phyloP scores from a whole-genome alignment of 164 flowering plant species.

The Umbellularia californica region DNA sequence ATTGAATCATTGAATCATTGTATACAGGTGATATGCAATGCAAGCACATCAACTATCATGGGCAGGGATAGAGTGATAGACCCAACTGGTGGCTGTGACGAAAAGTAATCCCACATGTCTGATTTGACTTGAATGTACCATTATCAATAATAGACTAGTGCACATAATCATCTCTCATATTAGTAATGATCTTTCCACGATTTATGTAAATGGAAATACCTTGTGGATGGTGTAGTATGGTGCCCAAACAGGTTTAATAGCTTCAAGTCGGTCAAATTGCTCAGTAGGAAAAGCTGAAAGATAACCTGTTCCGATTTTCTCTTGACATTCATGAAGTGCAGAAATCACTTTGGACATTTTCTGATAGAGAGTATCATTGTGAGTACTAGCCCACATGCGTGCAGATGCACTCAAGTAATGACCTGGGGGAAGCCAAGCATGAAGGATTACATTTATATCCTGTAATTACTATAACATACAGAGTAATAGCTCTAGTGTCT shows the following conservation, averaged over 20 bases:
- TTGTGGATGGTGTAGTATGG: constrained; percentile 96
- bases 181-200: no score
- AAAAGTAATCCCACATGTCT: no score
- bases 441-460: not conserved
- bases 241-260: constrained; percentile 78
- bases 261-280: constrained; percentile 72
- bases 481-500: no score
- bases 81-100: not conserved
- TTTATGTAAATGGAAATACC: constrained; percentile 32
- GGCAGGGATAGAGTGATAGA: not conserved
- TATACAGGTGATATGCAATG: not conserved
- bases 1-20: no score
- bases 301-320: constrained; percentile 68
- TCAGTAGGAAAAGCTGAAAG: constrained; percentile 88
- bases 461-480: not conserved
- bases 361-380: constrained; percentile 45
- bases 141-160: no score
- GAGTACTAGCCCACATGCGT: constrained; percentile 87
- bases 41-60: not conserved
- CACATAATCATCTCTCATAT: no score
- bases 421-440: constrained; percentile 34
- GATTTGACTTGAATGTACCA: no score
- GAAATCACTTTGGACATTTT: constrained; percentile 66
- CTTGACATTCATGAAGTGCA: constrained; percentile 59
- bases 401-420: constrained; percentile 90